Evolutionary conservation across 495 filamentous ascomycete genomes (phyloP), one percentile per base, ranked within the genome.

Genomic region (Aspergillus funiculosus): DNA sequence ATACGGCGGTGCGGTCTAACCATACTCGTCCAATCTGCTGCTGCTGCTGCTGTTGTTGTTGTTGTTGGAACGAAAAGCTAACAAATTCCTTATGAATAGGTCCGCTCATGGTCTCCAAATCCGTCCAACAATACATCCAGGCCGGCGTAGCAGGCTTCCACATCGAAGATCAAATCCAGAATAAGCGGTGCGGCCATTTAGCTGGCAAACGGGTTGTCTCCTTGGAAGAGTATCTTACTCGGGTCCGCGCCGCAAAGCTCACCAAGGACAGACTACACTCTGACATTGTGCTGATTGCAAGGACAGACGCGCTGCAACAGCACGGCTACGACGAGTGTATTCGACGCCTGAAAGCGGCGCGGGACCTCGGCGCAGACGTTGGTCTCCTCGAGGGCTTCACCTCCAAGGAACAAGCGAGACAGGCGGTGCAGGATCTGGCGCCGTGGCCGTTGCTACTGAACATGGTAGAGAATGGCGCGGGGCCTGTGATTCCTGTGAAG

Each of bases 141-240:
- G 73, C 78, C 7, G 80, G 80, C n/a, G 79, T 86, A 0, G 83
- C 83, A 4, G 84, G 74, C 6, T 70, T 87, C 48, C 82, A 87
- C 49, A 75, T 87, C 44, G 83, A 88, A 64, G 83, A 87, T 63
- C 81, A 87, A 53, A 73, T 83, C 15, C 62, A 65, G 37, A 78
- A 72, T 38, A 87, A 87, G 58, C 80, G 80, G 2, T 83, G 80
- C 56, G 81, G 80, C 1, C 79, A 83, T 39, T 65, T 84, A 3
- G 56, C 53, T 0, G 76, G 79, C 27, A 88, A 88, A 56, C 69
- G 75, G 32, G 68, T 86, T 4, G 81, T 86, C 35, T 38, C 57
- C 21, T 46, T 53, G 0, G 66, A 74, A 0, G 71, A 72, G 14
- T 87, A 74, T 55, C 51, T 73, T 6, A 67, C 67, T 2, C 76